Percentiles rank a stretch among this genome's conserved stretches.
Evolutionary conservation across 306 rosid genomes (phyloP).

Genomic region (Phaseolus lunatus): DNA sequence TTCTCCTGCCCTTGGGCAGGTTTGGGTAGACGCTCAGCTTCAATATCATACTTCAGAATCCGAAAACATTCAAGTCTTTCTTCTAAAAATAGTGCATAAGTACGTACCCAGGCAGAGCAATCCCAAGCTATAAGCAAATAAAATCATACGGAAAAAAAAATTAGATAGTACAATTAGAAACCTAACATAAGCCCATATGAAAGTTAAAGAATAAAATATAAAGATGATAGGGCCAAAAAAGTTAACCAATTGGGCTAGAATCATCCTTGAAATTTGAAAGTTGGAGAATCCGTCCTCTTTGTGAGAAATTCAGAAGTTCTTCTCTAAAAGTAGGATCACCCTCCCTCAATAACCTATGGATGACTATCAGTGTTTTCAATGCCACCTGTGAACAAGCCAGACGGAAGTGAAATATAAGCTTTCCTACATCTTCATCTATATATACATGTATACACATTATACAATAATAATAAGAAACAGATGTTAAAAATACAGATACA

Average conservation of each 20-base stretch:
- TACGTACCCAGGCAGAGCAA: slow-evolving; percentile 99
- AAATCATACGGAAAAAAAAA: slow-evolving; percentile 37
- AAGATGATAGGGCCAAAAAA: slow-evolving; percentile 44
- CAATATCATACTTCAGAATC: slow-evolving; percentile 91
- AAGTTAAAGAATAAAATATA: slow-evolving; percentile 1
- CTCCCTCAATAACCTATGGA: slow-evolving; percentile 96
- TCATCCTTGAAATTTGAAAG: slow-evolving; percentile 97
- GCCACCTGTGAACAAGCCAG: slow-evolving; percentile 77
- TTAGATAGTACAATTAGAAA: slow-evolving; percentile 7
- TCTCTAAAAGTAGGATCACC: slow-evolving; percentile 97
- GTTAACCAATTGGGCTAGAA: slow-evolving; percentile 91
- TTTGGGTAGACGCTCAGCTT: slow-evolving; percentile 94
- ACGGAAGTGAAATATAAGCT: slow-evolving; percentile 14
- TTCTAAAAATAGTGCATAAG: slow-evolving; percentile 97
- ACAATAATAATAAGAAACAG: slow-evolving; percentile 10
- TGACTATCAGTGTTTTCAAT: slow-evolving; percentile 82
- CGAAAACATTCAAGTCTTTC: slow-evolving; percentile 98
- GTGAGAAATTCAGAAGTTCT: slow-evolving; percentile 90
- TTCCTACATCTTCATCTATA: background rate
- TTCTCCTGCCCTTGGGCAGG: slow-evolving; percentile 90
- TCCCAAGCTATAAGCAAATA: slow-evolving; percentile 82
- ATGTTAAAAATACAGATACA: background rate
- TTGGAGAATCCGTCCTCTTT: slow-evolving; percentile 87
- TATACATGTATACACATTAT: background rate
- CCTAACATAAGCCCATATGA: slow-evolving; percentile 39